These are phyloP conservation scores for Daldinia sp. DNA, from an alignment of 2,329 filamentous ascomycete genomes.

Conservation along the genomic window DNA sequence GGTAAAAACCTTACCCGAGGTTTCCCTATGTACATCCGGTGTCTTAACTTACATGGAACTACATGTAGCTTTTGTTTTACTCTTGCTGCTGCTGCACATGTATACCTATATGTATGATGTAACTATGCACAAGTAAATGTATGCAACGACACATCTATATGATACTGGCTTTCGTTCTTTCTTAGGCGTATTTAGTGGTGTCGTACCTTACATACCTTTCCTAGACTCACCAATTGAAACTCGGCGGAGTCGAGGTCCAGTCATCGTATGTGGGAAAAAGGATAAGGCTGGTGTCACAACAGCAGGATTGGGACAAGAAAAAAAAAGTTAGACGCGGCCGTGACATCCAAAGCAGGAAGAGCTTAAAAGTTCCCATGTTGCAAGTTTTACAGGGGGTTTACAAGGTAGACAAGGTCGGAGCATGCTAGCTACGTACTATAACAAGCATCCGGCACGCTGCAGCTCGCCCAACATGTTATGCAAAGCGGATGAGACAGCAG, in stretches of 20 bases:
- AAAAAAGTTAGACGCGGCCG: constrained; percentile 14
- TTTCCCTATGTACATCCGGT: constrained; percentile 10
- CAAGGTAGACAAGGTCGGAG: constrained; percentile 14
- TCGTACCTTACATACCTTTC: constrained; percentile 25
- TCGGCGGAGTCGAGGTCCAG: constrained; percentile 11
- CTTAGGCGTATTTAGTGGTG: neutral
- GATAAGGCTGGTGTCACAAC: constrained; percentile 18
- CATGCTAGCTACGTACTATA: constrained; percentile 24
- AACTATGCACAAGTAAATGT: constrained; percentile 22
- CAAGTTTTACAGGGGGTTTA: constrained; percentile 16
- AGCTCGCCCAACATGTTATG: constrained; percentile 37
- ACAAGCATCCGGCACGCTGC: constrained; percentile 30
- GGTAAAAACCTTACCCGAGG: constrained; percentile 9
- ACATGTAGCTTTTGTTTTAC: neutral
- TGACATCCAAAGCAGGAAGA: constrained; percentile 22
- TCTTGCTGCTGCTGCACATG: neutral
- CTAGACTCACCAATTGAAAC: constrained; percentile 10
- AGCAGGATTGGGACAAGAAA: constrained; percentile 4
- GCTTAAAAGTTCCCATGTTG: constrained; percentile 18
- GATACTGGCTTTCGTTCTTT: constrained; percentile 9
- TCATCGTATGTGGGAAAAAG: neutral
- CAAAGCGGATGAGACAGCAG: constrained; percentile 27
- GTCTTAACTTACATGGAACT: neutral
- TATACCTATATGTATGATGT: neutral
- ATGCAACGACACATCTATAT: constrained; percentile 10